These are phyloP conservation scores for Climacium dendroides DNA, from an alignment of 225 moss, liverwort and hornwort genomes.

Conservation along the genomic window DNA sequence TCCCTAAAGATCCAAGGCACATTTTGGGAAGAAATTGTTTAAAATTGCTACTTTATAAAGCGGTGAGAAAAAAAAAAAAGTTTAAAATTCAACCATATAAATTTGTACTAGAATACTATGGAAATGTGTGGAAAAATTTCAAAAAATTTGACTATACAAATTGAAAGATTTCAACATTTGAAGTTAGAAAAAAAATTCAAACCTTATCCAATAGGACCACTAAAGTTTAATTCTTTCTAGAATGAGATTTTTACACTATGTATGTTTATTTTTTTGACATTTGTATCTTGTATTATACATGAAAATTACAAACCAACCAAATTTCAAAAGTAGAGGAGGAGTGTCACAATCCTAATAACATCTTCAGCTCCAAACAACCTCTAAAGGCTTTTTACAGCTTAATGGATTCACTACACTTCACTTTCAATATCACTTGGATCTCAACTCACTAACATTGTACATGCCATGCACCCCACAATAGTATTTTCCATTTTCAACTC, in stretches of 20 bases:
- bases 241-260: not conserved
- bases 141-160: accelerated
- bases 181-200: not conserved
- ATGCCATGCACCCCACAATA: too few relatives aligned
- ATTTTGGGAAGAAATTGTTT: not conserved
- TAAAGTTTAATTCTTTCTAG: too few relatives aligned
- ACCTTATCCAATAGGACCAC: accelerated
- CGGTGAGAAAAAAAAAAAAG: too few relatives aligned
- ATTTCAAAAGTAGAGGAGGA: too few relatives aligned
- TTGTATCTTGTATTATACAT: not conserved
- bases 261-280: not conserved
- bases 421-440: too few relatives aligned
- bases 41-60: not conserved
- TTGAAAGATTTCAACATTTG: not conserved
- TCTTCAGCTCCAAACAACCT: too few relatives aligned
- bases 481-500: too few relatives aligned
- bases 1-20: accelerated
- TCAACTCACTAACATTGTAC: too few relatives aligned
- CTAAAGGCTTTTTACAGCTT: too few relatives aligned
- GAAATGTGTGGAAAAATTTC: not conserved
- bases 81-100: not conserved
- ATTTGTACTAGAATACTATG: not conserved
- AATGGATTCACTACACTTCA: too few relatives aligned
- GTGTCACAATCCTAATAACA: too few relatives aligned
- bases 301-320: not conserved